Base-by-base conservation (phyloP, 192 early-diverging fungal genomes). In the Umbelopsis sp. region DNA sequence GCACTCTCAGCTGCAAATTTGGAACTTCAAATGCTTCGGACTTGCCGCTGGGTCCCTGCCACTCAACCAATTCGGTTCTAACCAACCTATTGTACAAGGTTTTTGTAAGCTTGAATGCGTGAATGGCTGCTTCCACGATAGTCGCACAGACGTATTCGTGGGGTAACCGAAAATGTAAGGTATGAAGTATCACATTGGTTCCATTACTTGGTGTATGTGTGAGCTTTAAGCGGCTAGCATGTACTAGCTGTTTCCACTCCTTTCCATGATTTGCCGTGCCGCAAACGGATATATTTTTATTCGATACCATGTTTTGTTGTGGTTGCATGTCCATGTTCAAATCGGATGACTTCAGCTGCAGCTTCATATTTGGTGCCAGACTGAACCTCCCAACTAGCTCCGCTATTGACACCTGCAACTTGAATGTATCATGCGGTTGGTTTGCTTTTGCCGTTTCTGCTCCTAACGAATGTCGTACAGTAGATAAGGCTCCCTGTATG, bases 111-210 rank as follows among this genome's bases (percentile, higher is more conserved):
- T 61, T 61, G 13, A 10, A 61, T 18, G 55, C 55, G 18, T 61
- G 55, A 13, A 61, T 61, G 11, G 55, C 55, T 18, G 55, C 55
- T 25, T 61, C 55, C 27, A 61, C 55, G 0, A 61, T 61, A 0
- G 55, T 61, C 0, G 55, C 55, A 25, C 55, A 61, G 13, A 61
- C 55, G 30, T 61, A 61, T 25, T 35, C 33, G 13, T 61, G 33
- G 16, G 55, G 55, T n/a, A 61, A 30, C 18, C 55, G 55, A 25
- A 37, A 61, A 18, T 25, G 25, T 27, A 61, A 16, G 2, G 55
- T n/a, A 35, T 61, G 55, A 25, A 61, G 21, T 1, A 61, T 61
- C 13, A 61, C 33, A 6, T 61, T 35, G 10, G 27, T 35, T 33
- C 25, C 55, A 16, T 61, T 61, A 10, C 30, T 16, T 27, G 3